phyloP scores from a whole-genome alignment of 305 asterid genomes.

The Ilex paraguariensis region DNA sequence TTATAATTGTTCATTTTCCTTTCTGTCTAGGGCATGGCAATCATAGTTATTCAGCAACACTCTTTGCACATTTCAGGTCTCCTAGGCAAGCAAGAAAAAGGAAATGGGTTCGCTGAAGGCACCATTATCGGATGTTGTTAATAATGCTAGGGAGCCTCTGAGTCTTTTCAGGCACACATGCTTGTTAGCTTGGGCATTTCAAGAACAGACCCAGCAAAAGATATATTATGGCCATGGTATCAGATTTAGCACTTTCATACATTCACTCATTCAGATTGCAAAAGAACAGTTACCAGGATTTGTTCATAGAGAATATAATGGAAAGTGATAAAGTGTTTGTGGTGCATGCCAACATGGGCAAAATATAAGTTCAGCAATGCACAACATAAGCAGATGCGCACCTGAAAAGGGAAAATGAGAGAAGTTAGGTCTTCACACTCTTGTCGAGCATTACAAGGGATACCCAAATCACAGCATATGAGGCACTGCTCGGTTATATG shows the following conservation, averaged over 20 bases:
- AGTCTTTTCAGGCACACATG: no score
- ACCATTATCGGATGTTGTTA: not conserved
- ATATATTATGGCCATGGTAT: not conserved
- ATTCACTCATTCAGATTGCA: no score
- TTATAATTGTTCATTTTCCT: not conserved
- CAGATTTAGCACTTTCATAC: no score
- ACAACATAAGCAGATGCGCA: constrained; percentile 14
- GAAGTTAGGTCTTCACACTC: constrained; percentile 71
- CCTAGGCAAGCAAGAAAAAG: not conserved
- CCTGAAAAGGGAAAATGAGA: constrained; percentile 97
- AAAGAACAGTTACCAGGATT: no score
- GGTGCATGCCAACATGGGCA: not conserved
- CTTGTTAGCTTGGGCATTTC: not conserved
- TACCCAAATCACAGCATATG: constrained; percentile 77
- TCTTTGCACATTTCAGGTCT: constrained; percentile 4
- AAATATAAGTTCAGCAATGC: constrained; percentile 4
- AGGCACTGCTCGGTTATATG: constrained; percentile 94
- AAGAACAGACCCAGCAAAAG: not conserved
- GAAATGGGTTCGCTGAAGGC: not conserved
- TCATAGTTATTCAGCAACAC: not conserved
- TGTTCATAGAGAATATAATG: no score
- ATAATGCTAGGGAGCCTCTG: not conserved
- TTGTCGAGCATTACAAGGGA: constrained; percentile 83
- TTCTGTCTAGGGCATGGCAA: constrained; percentile 1
- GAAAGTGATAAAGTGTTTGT: not conserved